These are phyloP conservation scores for Bipolaris bicolor DNA, from an alignment of 2,329 filamentous ascomycete species.

Conservation along the genomic window DNA sequence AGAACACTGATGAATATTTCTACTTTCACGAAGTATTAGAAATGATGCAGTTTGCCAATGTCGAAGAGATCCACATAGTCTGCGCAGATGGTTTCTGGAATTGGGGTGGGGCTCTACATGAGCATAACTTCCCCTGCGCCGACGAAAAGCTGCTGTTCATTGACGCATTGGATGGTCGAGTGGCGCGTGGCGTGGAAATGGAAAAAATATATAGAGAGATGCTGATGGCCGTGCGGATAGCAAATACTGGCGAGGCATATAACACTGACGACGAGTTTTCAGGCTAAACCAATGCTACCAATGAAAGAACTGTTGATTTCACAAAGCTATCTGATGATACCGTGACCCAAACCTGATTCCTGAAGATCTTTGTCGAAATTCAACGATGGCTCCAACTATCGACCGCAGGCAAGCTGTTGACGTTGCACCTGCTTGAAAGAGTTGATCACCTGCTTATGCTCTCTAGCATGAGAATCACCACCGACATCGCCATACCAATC, in stretches of 20 bases:
- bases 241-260: not conserved
- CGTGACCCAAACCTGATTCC: too few species aligned
- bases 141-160: constrained; percentile 12
- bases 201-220: constrained; percentile 13
- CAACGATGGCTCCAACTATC: too few species aligned
- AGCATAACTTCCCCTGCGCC: not conserved
- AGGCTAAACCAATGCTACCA: not conserved
- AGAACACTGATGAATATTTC: not conserved
- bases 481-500: too few species aligned
- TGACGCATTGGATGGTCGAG: constrained; percentile 12
- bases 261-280: not conserved
- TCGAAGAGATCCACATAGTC: constrained; percentile 13
- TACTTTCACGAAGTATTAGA: not conserved
- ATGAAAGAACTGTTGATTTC: too few species aligned
- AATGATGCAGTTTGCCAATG: not conserved
- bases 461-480: too few species aligned
- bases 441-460: too few species aligned
- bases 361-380: too few species aligned
- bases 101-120: not conserved
- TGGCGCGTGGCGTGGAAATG: constrained; percentile 12
- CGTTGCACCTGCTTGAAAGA: too few species aligned
- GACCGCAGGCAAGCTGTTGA: too few species aligned
- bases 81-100: constrained; percentile 12
- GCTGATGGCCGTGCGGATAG: not conserved
- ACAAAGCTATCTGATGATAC: too few species aligned